Conservation (phyloP, 352 stramenopile species). For the Phytophthora sansomeana region DNA sequence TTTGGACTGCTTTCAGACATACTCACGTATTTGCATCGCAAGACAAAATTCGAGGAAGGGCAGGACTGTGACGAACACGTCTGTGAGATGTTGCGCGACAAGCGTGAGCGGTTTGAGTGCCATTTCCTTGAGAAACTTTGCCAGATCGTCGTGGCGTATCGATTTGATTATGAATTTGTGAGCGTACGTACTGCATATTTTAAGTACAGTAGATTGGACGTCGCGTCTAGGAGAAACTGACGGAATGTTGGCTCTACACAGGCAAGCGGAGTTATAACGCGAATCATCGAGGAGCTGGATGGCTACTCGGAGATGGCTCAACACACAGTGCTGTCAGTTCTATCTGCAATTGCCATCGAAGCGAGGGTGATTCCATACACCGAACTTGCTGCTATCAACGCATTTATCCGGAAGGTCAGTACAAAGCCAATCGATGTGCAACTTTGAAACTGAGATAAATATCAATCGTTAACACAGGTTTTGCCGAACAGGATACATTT, state of each 20-base stretch:
- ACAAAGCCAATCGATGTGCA: not conserved
- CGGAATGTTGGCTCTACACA: slow-evolving; percentile 24
- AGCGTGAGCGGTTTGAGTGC: slow-evolving; percentile 45
- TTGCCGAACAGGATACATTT: slow-evolving; percentile 26
- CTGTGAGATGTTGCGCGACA: slow-evolving; percentile 9
- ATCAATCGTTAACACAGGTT: slow-evolving; percentile 24
- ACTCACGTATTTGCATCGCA: slow-evolving; percentile 47
- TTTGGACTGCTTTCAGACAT: slow-evolving; percentile 58
- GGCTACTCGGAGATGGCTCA: slow-evolving; percentile 58
- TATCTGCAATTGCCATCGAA: slow-evolving; percentile 69
- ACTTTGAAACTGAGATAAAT: not conserved
- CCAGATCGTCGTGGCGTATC: slow-evolving; percentile 51
- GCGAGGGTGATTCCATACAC: slow-evolving; percentile 58
- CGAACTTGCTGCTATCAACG: slow-evolving; percentile 49
- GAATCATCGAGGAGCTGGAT: slow-evolving; percentile 52
- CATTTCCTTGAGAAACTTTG: slow-evolving; percentile 61
- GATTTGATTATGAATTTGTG: slow-evolving; percentile 61
- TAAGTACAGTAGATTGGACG: not conserved
- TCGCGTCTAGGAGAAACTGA: not conserved
- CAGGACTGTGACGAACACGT: slow-evolving; percentile 1
- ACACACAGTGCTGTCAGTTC: slow-evolving; percentile 59
- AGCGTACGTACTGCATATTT: slow-evolving; percentile 43
- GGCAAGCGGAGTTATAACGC: slow-evolving; percentile 50
- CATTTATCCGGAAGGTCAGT: slow-evolving; percentile 43
- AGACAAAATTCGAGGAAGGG: slow-evolving; percentile 23